Conservation (phyloP, 495 filamentous ascomycete species). For the Penicillium lividum region DNA sequence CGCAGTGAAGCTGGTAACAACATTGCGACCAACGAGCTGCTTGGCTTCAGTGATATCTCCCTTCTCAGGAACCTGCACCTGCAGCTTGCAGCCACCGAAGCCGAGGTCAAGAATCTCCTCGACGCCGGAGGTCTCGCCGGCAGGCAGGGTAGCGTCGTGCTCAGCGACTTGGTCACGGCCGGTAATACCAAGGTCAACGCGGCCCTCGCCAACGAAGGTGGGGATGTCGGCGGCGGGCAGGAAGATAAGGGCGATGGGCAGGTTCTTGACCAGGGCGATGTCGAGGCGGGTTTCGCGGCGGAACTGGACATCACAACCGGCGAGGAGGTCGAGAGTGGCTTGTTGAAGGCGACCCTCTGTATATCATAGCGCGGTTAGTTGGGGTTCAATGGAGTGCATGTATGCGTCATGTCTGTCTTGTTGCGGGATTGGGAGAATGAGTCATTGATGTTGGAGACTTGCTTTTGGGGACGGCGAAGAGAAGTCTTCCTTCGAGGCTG, state of each 20-base stretch:
- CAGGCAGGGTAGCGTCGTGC: constrained; percentile 71
- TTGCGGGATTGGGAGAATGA: constrained; percentile 17
- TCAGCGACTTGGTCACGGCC: constrained; percentile 90
- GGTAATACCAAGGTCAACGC: constrained; percentile 92
- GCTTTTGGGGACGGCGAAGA: constrained; percentile 98
- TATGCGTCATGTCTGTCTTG: constrained; percentile 7
- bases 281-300: constrained; percentile 88
- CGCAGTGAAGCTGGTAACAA: constrained; percentile 91
- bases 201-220: constrained; percentile 91
- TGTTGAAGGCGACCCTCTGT: constrained; percentile 90
- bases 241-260: constrained; percentile 93
- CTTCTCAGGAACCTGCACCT: constrained; percentile 93
- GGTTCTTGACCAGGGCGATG: constrained; percentile 94
- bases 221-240: constrained; percentile 97
- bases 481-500: constrained; percentile 80
- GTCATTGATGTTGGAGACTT: constrained; percentile 41
- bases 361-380: constrained; percentile 20
- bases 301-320: constrained; percentile 95
- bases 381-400: constrained; percentile 15
- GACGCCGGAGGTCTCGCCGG: constrained; percentile 61
- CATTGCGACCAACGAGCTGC: constrained; percentile 88
- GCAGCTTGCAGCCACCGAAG: constrained; percentile 88
- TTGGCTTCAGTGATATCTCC: constrained; percentile 66
- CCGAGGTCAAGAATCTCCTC: constrained; percentile 84
- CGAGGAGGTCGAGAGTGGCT: constrained; percentile 81